phyloP scores from a whole-genome alignment of 1,284 basidiomycete genomes.

The Gymnopus androsaceus region DNA sequence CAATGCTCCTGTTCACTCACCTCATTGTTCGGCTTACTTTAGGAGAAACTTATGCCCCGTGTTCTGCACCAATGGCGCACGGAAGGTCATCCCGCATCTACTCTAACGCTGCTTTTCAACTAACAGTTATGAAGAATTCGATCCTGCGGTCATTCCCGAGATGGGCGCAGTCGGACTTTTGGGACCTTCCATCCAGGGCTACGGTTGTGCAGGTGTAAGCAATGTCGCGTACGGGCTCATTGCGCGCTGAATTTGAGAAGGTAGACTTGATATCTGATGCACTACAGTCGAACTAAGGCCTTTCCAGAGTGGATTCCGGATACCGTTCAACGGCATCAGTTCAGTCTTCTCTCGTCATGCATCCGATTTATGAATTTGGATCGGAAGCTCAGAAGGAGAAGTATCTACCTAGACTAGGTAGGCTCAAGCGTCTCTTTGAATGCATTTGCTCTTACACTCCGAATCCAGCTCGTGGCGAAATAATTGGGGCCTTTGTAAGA shows the following conservation, averaged over 20 bases:
- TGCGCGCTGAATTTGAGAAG: slow-evolving; percentile 91
- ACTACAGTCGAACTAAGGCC: slow-evolving; percentile 1
- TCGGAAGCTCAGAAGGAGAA: slow-evolving; percentile 89
- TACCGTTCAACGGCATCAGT: slow-evolving; percentile 96
- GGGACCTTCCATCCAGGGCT: slow-evolving; percentile 90
- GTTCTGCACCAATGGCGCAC: slow-evolving; percentile 87
- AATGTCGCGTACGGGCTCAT: slow-evolving; percentile 93
- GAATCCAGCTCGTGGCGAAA: slow-evolving; percentile 74
- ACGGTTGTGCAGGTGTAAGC: slow-evolving; percentile 93
- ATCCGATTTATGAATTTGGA: slow-evolving; percentile 93
- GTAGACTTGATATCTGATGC: background rate
- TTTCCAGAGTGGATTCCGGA: slow-evolving; percentile 86
- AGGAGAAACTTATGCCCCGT: slow-evolving; percentile 84
- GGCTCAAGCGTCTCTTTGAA: slow-evolving; percentile 18
- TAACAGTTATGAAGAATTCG: slow-evolving; percentile 61
- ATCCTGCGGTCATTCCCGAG: slow-evolving; percentile 77
- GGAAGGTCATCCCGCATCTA: slow-evolving; percentile 56
- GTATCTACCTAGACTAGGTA: slow-evolving; percentile 84
- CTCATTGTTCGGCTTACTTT: background rate
- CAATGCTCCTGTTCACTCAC: background rate
- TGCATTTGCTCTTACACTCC: background rate
- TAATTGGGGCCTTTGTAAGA: slow-evolving; percentile 91
- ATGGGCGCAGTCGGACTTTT: slow-evolving; percentile 94
- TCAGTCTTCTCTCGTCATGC: slow-evolving; percentile 97
- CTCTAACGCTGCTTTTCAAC: background rate